Evolutionary conservation across 306 rosid genomes (phyloP).

Genomic region (Pyrus bretschneideri): DNA sequence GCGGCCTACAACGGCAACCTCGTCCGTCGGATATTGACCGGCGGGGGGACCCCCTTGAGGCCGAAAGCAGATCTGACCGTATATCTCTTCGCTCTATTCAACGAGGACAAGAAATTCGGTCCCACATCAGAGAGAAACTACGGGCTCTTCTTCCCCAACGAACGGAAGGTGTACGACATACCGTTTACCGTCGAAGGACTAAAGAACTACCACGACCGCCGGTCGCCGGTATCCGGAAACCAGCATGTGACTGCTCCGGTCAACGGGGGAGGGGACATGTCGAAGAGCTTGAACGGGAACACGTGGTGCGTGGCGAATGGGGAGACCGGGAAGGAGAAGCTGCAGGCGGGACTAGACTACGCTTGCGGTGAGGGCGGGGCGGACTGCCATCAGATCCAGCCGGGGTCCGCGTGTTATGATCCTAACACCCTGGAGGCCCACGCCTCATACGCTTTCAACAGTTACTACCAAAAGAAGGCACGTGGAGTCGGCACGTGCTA

Average conservation of each 20-base stretch:
- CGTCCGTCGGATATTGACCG: slow-evolving; percentile 63
- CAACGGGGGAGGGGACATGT: slow-evolving; percentile 44
- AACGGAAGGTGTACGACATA: slow-evolving; percentile 57
- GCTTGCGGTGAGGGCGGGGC: slow-evolving; percentile 99
- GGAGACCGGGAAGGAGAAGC: slow-evolving; percentile 44
- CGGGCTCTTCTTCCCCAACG: slow-evolving; percentile 72
- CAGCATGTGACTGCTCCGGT: slow-evolving; percentile 7
- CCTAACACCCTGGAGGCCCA: slow-evolving; percentile 72
- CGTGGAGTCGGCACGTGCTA: slow-evolving; percentile 80
- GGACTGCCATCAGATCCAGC: slow-evolving; percentile 80
- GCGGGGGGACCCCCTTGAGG: slow-evolving; percentile 68
- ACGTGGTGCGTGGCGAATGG: slow-evolving; percentile 97
- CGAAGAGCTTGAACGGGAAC: slow-evolving; percentile 56
- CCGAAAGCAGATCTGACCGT: slow-evolving; percentile 89
- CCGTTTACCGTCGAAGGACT: slow-evolving; percentile 61
- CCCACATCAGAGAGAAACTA: slow-evolving; percentile 85
- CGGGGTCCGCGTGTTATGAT: slow-evolving; percentile 60
- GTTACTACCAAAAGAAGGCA: slow-evolving; percentile 71
- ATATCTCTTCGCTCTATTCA: slow-evolving; percentile 77
- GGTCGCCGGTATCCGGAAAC: slow-evolving; percentile 24
- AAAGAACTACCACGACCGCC: slow-evolving; percentile 32
- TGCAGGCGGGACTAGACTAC: slow-evolving; percentile 68
- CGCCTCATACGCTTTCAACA: slow-evolving; percentile 86
- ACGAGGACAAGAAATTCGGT: slow-evolving; percentile 70
- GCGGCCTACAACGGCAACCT: slow-evolving; percentile 87